phyloP scores from a whole-genome alignment of 768 basidiomycete genomes.

The Neoboletus brunneissimus region DNA sequence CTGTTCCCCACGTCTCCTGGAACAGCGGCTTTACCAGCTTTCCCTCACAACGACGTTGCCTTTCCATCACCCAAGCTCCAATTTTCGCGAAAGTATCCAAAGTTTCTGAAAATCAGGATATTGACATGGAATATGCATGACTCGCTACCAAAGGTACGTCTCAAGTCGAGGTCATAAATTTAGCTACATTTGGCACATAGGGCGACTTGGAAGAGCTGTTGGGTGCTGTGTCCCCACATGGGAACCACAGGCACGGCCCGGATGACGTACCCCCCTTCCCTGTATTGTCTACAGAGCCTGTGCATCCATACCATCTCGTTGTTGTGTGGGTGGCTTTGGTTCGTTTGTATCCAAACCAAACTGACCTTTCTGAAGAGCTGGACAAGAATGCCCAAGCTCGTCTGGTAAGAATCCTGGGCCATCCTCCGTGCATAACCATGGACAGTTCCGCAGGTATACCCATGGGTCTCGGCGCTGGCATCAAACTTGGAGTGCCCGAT shows the following conservation, averaged over 20 bases:
- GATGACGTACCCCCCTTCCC: slow-evolving; percentile 39
- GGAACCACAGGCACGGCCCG: slow-evolving; percentile 31
- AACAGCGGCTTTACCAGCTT: slow-evolving; percentile 16
- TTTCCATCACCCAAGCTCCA: slow-evolving; percentile 23
- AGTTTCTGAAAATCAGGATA: slow-evolving; percentile 63
- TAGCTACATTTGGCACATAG: slow-evolving; percentile 36
- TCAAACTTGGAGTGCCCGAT: slow-evolving; percentile 62
- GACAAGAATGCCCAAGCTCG: slow-evolving; percentile 80
- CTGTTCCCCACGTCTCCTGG: slow-evolving; percentile 43
- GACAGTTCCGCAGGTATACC: slow-evolving; percentile 55
- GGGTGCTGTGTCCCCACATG: slow-evolving; percentile 49
- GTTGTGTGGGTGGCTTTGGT: slow-evolving; percentile 54
- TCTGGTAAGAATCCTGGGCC: slow-evolving; percentile 46
- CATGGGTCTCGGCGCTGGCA: slow-evolving; percentile 73
- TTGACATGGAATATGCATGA: slow-evolving; percentile 89
- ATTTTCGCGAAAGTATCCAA: slow-evolving; percentile 29
- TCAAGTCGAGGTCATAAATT: neutral
- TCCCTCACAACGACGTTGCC: slow-evolving; percentile 20
- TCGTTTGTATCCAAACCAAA: neutral
- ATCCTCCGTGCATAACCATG: neutral
- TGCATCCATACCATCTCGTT: slow-evolving; percentile 76
- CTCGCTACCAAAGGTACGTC: slow-evolving; percentile 64
- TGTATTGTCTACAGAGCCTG: slow-evolving; percentile 44
- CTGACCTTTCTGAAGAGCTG: slow-evolving; percentile 43
- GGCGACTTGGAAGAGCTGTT: slow-evolving; percentile 73